Evolutionary conservation across 2,329 filamentous ascomycete genomes (phyloP), one percentile per base, ranked within the genome.

Genomic region (Volutella citrinella): DNA sequence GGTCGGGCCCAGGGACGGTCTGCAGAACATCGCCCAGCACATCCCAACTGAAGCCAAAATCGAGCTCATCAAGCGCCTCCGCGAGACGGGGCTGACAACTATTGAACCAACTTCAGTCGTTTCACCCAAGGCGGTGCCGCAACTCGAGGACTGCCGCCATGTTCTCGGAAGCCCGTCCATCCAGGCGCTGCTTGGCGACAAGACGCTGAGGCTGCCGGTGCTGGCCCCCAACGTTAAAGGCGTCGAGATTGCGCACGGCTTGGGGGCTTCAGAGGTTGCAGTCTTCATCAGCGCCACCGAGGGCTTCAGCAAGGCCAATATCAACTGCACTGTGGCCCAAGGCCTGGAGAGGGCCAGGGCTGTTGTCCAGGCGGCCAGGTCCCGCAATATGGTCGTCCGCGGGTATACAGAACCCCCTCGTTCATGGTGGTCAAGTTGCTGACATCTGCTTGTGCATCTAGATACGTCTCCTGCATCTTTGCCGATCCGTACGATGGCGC

Each of bases 61-160:
- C 39, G 75, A 82, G 45, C 59, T 86, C 10, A 74, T 85, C 9
- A 63, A 71, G 27, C 65, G 70, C 31, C 64, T 86, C 23, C 68
- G 69, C 13, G 56, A 64, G 27, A 74, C 78, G 1, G 82, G 81
- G 1, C 55, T 84, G 19, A 60, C 59, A 5, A 74, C 71, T 4
- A 82, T 85, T 40, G 82, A 86, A 53, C 71, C 80, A 3, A 82
- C 80, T 2, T 82, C 79, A 2, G 78, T 84, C 30, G 82, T 85
- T 8, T 76, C 77, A 12, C 79, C 80, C 2, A 80, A 76, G 66
- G 82, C 76, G 64, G 72, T 82, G 4, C 82, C 82, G 4, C 82
- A 86, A 67, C 78, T 82, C 64, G 69, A 70, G 12, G 74, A 75
- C 40, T 75, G 70, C 7, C 64, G 66, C 17, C 57, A 72, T 27